Conservation (phyloP, 306 rosid genomes). For the Cicer arietinum region DNA sequence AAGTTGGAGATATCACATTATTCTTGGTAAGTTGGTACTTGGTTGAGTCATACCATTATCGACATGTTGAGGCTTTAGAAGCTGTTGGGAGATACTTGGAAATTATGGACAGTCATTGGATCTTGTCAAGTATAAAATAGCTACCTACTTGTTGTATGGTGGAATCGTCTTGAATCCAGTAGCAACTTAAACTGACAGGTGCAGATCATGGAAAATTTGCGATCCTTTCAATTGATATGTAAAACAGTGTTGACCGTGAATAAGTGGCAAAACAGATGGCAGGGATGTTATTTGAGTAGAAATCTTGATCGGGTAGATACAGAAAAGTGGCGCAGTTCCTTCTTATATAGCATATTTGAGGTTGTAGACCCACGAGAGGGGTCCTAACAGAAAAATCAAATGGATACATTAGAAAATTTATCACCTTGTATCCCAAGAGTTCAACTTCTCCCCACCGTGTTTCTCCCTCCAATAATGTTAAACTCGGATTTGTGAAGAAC, state of each 20-base stretch:
- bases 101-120: conserved; percentile 15
- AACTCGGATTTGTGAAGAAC: not conserved
- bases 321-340: not conserved
- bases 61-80: conserved; percentile 33
- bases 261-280: not conserved
- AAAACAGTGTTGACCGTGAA: not conserved
- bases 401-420: no score
- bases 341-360: not conserved
- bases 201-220: not conserved
- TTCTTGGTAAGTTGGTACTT: conserved; percentile 21
- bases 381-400: no score
- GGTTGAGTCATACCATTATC: not conserved
- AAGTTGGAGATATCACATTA: not conserved
- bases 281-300: conserved; percentile 4
- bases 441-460: no score
- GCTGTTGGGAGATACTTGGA: conserved; percentile 28
- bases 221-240: not conserved
- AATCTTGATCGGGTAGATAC: not conserved
- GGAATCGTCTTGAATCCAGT: conserved; percentile 9
- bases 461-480: no score
- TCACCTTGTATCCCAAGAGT: no score
- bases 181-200: not conserved
- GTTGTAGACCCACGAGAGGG: not conserved
- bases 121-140: conserved; percentile 12
- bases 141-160: not conserved